Evolutionary conservation across 768 basidiomycete species (phyloP).

Genomic region (Agaricus subrufescens): DNA sequence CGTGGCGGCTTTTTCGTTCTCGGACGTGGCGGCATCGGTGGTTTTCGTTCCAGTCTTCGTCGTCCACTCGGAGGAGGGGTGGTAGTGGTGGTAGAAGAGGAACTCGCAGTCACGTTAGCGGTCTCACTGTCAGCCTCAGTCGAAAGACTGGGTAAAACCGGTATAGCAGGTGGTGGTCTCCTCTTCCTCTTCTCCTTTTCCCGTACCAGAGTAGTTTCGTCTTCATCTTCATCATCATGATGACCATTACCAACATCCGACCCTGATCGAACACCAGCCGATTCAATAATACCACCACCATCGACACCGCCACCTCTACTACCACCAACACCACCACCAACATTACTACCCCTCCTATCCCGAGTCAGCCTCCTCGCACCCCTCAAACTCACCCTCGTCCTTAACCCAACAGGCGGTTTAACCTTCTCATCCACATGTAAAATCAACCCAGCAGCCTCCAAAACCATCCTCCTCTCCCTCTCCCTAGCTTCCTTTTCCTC

Average conservation of each 20-base stretch:
- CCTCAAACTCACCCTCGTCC: conserved; percentile 19
- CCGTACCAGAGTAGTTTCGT: neutral
- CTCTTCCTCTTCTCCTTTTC: conserved; percentile 10
- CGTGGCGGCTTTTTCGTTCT: neutral
- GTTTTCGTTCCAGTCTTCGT: neutral
- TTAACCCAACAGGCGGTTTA: conserved; percentile 37
- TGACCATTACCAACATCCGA: no score
- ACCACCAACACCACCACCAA: neutral
- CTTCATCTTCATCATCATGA: no score
- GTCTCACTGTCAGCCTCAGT: neutral
- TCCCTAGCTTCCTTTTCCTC: conserved; percentile 60
- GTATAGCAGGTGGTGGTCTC: conserved; percentile 10
- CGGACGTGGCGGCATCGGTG: neutral
- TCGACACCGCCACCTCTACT: no score
- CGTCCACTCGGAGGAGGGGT: neutral
- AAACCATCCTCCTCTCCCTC: conserved; percentile 70
- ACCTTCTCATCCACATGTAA: conserved; percentile 58
- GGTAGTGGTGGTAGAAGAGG: no score
- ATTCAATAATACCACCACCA: no score
- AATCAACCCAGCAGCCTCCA: conserved; percentile 87
- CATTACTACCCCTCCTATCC: neutral
- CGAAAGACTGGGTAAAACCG: neutral
- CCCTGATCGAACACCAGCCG: no score
- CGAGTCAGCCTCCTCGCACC: neutral
- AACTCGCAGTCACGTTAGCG: neutral